A percentile compares a stretch with the other conserved stretches of the same genome.
Conservation (phyloP, 139 green algal genomes). For the Chlamydomonas asymmetrica region DNA sequence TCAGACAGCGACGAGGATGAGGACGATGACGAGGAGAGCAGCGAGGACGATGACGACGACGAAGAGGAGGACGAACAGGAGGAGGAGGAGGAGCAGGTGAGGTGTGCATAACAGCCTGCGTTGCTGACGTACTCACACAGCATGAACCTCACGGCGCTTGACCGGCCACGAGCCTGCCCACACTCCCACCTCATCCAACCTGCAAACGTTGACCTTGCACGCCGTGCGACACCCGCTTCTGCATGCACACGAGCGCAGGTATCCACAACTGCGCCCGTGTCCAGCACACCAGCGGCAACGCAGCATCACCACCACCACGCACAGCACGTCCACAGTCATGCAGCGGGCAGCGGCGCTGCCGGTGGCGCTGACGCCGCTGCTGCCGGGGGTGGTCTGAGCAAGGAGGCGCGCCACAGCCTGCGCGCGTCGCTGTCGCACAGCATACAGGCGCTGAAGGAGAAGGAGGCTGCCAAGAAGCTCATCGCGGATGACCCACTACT, state of each 20-base stretch:
- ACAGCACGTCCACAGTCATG: not conserved
- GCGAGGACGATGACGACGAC: not conserved
- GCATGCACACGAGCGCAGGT: no score
- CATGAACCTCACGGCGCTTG: not conserved
- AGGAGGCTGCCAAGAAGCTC: slow-evolving; percentile 3
- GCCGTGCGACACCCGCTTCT: slow-evolving; percentile 4
- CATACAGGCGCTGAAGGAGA: slow-evolving; percentile 13
- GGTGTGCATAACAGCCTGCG: not conserved
- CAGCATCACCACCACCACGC: not conserved
- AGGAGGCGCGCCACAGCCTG: not conserved
- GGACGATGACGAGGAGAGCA: slow-evolving; percentile 5
- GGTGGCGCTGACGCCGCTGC: not conserved
- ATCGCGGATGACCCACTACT: no score
- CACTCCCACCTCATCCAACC: not conserved
- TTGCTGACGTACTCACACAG: not conserved
- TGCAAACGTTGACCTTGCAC: not conserved
- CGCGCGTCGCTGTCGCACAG: not conserved
- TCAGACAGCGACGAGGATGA: not conserved
- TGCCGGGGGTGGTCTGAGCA: no score
- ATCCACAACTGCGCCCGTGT: no score
- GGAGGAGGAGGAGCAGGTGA: slow-evolving; percentile 1
- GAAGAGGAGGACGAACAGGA: not conserved
- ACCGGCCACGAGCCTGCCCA: not conserved
- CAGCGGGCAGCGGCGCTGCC: no score
- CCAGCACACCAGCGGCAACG: not conserved